Base-by-base conservation (phyloP, 805 yeast genomes). In the Saturnispora sanitii region DNA sequence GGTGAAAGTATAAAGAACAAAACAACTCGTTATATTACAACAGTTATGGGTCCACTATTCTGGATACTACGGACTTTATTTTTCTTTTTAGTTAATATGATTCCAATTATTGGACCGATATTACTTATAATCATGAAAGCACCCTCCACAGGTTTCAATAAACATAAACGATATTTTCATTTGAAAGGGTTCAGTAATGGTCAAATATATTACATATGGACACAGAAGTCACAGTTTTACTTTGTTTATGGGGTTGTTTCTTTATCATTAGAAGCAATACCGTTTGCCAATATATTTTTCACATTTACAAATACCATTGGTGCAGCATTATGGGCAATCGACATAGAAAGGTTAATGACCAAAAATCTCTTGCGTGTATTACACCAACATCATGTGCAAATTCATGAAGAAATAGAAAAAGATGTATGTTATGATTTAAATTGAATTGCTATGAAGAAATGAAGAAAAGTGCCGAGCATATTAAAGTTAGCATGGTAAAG, bases 21-120 rank as follows among this genome's bases (percentile, higher is more conserved):
- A 23, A 21, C 40, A 6, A 37, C 45, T 20, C 45, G 61, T 32
- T 44, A 44, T 15, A 8, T 23, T 4, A 29, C 40, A n/a, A 45
- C 50, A 37, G 35, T 42, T 17, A 7, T 44, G 3, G 44, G 66
- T 1, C 64, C 72, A 18, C 73, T 75, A 1, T 53, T 56, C 23
- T 64, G 73, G 58, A 37, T 71, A 0, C 15, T 57, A 6, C 62
- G 67, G 40, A 61, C 67, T 2, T 1, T 66, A 0, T 13, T 64
- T 1, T 55, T 65, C 17, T 49, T 72, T 15, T 13, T 63, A 0
- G 51, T 78, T 11, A 67, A 70, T 23, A 55, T 67, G 39, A 62
- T 80, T 12, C 87, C 87, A 0, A 28, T 77, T 6, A 16, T 73
- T 5, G 87, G 87, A 0, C 82, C 83, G 0, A n/a, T 70, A 4